Evolutionary conservation across 2,329 filamentous ascomycete species (phyloP).

Genomic region (Alternaria brassicae): DNA sequence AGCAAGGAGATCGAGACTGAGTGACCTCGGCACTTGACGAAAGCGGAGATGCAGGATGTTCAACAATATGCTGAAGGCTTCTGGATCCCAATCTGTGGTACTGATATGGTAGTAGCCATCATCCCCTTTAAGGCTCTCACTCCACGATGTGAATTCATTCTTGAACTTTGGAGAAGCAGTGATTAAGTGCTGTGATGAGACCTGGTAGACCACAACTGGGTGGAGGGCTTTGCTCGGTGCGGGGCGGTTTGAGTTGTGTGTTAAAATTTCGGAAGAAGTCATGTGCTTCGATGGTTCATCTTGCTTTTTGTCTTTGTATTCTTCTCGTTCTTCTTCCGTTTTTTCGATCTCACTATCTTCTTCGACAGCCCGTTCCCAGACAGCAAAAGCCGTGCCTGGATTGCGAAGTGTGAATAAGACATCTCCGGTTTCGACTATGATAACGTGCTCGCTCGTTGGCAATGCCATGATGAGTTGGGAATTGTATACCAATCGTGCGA

Average conservation of each 20-base stretch:
- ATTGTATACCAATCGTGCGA: too few species aligned
- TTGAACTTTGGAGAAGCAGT: constrained; percentile 8
- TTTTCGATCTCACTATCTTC: background rate
- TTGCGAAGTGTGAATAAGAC: constrained; percentile 5
- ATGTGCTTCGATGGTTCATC: background rate
- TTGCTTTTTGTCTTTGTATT: background rate
- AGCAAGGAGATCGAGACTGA: constrained; percentile 54
- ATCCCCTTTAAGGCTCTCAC: background rate
- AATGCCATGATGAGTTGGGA: background rate
- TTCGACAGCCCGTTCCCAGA: constrained; percentile 4
- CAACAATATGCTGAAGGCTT: constrained; percentile 54
- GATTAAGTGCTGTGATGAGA: constrained; percentile 9
- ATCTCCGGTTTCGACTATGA: constrained; percentile 11
- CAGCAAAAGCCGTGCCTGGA: constrained; percentile 1
- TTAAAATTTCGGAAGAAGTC: background rate
- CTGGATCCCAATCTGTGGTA: constrained; percentile 38
- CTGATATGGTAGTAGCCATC: constrained; percentile 11
- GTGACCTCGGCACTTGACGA: constrained; percentile 48
- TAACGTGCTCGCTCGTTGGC: background rate
- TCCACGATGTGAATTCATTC: background rate
- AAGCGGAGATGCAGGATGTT: constrained; percentile 56
- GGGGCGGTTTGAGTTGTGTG: background rate
- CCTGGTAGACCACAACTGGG: background rate
- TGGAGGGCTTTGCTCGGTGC: background rate
- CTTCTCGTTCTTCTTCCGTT: background rate